Evolutionary conservation across 345 rosid genomes (phyloP), one percentile per base, ranked within the genome.

Genomic region (Arabis alpina): DNA sequence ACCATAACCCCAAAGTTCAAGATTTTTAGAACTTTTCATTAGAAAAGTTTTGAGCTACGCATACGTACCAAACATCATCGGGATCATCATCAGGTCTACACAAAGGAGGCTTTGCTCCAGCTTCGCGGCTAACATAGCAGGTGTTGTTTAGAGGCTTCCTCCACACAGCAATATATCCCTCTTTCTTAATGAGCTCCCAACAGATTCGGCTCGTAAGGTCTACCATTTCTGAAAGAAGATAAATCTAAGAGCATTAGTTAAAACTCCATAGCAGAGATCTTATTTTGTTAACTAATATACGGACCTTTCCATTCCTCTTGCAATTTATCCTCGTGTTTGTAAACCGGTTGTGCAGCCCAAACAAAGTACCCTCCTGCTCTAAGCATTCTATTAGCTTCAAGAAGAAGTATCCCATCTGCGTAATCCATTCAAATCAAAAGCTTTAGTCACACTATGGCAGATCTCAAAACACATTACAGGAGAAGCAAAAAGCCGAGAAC

Each of bases 351-450:
- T 44, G 82, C 83, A 10, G 83, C 85, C 94, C 94, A 88, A 25
- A 79, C 83, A 74, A 88, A 86, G 64, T 84, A 86, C 12, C 93
- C 86, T 71, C 91, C 91, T 56, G 83, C 94, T 60, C 89, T 80
- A 12, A 86, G 84, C 80, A 88, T 77, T 73, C 87, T 74, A 70
- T 88, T 82, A 27, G 54, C 91, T 80, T 88, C 91, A 24, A 88
- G 89, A 70, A 86, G 86, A 68, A 81, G 82, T 71, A 80, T 80
- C 39, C 86, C 89, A 80, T 83, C 89, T 84, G 72, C 74, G 70
- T 47, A 61, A 73, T 4, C 14, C 60, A 60, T 11, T 23, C 6
- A 15, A 64, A 71, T 45, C 44, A 51, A 27, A 48, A 67, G 65
- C 63, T 41, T 56, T 25, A 23, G 51, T 64, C 58, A 63, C 45